Percentiles rank a stretch among this genome's conserved stretches.
Evolutionary conservation across 2,329 filamentous ascomycete species (phyloP).

Genomic region (Penicillium decumbens): DNA sequence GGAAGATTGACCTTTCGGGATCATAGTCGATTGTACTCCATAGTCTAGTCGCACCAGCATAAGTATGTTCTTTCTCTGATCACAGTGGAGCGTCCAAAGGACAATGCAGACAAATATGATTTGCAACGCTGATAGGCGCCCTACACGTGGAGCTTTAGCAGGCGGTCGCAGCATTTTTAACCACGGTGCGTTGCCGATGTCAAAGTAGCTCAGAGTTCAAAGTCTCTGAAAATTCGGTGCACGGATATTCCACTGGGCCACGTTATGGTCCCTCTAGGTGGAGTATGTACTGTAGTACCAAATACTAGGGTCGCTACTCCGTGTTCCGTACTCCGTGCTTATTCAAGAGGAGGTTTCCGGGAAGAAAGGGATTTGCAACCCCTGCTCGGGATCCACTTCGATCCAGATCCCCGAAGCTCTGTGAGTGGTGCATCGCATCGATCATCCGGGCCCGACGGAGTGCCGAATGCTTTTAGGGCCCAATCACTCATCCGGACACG

Average conservation of each 20-base stretch:
- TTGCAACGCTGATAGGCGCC: slow-evolving; percentile 15
- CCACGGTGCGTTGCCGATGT: neutral
- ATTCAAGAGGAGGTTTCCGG: neutral
- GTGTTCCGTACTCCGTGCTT: neutral
- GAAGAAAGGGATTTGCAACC: neutral
- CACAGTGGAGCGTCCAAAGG: neutral
- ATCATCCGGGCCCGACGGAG: neutral
- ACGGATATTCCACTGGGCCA: neutral
- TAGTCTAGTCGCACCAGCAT: neutral
- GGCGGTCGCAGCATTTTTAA: neutral
- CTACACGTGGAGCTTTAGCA: slow-evolving; percentile 18
- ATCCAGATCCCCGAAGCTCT: neutral
- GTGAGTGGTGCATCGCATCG: slow-evolving; percentile 2
- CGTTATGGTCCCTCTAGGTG: neutral
- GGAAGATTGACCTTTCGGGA: slow-evolving; percentile 8
- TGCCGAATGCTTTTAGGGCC: neutral
- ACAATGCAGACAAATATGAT: slow-evolving; percentile 7
- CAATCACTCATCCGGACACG: neutral
- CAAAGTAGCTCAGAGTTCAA: neutral
- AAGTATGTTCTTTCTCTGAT: neutral
- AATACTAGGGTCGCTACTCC: neutral
- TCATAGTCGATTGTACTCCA: slow-evolving; percentile 1
- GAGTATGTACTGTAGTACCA: neutral
- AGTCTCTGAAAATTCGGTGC: neutral
- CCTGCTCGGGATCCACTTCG: neutral